Evolutionary conservation across 169 alveolate genomes (phyloP).

Genomic region (Cryptosporidium canis): DNA sequence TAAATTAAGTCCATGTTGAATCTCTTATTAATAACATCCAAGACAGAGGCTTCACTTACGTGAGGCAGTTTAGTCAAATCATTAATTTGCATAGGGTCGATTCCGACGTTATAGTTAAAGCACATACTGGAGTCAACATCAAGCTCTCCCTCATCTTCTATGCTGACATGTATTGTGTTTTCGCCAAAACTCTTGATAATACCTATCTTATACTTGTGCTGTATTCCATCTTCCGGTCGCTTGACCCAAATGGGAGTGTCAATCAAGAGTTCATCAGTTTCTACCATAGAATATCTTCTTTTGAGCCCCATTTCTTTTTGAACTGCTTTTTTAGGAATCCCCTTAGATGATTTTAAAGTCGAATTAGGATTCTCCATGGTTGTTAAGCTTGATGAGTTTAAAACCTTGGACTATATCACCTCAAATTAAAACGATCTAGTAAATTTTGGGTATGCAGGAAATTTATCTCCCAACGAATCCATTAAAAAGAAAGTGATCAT

Average conservation of each 20-base stretch:
- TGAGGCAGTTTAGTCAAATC: slow-evolving; percentile 89
- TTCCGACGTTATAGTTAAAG: slow-evolving; percentile 61
- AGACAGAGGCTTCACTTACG: slow-evolving; percentile 91
- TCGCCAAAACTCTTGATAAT: slow-evolving; percentile 20
- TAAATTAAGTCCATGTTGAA: slow-evolving; percentile 79
- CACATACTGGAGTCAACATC: slow-evolving; percentile 60
- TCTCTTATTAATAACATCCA: slow-evolving; percentile 90
- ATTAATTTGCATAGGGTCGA: slow-evolving; percentile 70
- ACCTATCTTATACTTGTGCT: slow-evolving; percentile 37
- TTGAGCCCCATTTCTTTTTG: slow-evolving; percentile 34
- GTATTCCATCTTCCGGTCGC: slow-evolving; percentile 42
- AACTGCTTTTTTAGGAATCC: neutral
- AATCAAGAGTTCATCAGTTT: slow-evolving; percentile 16
- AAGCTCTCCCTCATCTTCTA: slow-evolving; percentile 54
- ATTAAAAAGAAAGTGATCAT: neutral
- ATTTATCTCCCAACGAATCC: neutral
- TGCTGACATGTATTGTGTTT: slow-evolving; percentile 16
- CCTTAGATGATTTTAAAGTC: neutral
- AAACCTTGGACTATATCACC: neutral
- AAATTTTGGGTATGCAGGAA: neutral
- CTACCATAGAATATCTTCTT: slow-evolving; percentile 51
- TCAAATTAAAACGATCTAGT: neutral
- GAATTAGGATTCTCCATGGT: neutral
- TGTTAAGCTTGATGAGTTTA: neutral
- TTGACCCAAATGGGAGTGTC: slow-evolving; percentile 62